These are phyloP conservation scores for Termitomyces sp. DNA, from an alignment of 768 basidiomycete genomes.

Conservation along the genomic window DNA sequence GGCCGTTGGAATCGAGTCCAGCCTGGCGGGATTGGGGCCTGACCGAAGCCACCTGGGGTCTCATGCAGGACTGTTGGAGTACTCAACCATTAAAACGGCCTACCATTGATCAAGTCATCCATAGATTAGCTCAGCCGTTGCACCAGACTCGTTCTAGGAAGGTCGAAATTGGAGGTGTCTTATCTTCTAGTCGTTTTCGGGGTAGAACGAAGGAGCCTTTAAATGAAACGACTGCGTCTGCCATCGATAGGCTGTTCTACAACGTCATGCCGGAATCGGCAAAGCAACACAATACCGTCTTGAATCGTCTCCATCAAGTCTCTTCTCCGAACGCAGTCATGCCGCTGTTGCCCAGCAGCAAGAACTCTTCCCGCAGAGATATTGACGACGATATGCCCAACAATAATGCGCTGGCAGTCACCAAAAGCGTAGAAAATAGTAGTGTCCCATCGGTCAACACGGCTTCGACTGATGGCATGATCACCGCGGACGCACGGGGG, in stretches of 20 bases:
- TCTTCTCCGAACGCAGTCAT: not conserved
- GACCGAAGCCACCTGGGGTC: not conserved
- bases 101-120: not conserved
- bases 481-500: not conserved
- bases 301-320: not conserved
- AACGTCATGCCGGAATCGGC: not conserved
- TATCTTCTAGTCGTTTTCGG: not conserved
- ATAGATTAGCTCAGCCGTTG: not conserved
- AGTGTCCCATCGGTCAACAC: no score
- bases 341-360: no score
- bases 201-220: not conserved
- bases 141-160: not conserved
- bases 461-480: not conserved
- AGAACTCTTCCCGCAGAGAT: not conserved
- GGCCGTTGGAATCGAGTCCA: not conserved
- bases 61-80: slow-evolving; percentile 4
- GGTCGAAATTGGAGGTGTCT: not conserved
- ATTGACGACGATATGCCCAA: not conserved
- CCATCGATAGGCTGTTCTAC: not conserved
- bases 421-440: no score
- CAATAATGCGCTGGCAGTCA: not conserved
- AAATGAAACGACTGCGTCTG: not conserved
- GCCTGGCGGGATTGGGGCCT: not conserved
- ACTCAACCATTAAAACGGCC: not conserved
- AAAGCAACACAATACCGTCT: not conserved